Evolutionary conservation across 768 basidiomycete genomes (phyloP).

Genomic region (Boletus fagicola): DNA sequence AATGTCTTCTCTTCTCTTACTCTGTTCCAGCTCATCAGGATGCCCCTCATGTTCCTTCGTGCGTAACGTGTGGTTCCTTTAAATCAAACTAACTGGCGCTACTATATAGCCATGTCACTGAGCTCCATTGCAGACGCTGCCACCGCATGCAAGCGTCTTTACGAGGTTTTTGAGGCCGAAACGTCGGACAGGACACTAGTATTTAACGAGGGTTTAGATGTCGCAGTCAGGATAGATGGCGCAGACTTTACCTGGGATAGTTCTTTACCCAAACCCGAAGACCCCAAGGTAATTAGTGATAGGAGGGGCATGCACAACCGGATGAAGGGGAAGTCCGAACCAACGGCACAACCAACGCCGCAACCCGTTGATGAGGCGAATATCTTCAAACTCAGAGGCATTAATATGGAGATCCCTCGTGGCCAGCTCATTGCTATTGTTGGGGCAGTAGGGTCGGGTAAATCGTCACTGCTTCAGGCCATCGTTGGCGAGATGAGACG

Average conservation of each 20-base stretch:
- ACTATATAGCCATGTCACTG: constrained; percentile 57
- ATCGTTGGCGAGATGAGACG: constrained; percentile 82
- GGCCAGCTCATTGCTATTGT: constrained; percentile 85
- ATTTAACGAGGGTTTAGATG: constrained; percentile 52
- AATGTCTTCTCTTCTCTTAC: constrained; percentile 83
- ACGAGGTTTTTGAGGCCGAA: constrained; percentile 84
- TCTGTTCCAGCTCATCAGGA: constrained; percentile 76
- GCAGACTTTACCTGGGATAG: constrained; percentile 89
- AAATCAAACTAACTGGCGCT: constrained; percentile 8
- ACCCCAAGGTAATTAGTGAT: constrained; percentile 15
- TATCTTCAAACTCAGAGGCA: constrained; percentile 62
- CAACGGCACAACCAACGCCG: constrained; percentile 23
- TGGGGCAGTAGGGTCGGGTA: constrained; percentile 59
- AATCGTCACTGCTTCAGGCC: constrained; percentile 68
- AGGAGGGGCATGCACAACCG: constrained; percentile 2
- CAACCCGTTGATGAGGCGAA: constrained; percentile 36
- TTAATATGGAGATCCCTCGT: constrained; percentile 67
- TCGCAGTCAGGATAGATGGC: constrained; percentile 63
- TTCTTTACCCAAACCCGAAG: constrained; percentile 52
- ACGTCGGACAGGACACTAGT: constrained; percentile 56
- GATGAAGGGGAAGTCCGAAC: constrained; percentile 17
- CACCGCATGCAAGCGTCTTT: constrained; percentile 75
- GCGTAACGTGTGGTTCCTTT: constrained; percentile 11
- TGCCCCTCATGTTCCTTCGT: constrained; percentile 77
- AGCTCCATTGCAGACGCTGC: constrained; percentile 81